Conservation (phyloP, 2,329 filamentous ascomycete species). For the Aspergillus cejpii region DNA sequence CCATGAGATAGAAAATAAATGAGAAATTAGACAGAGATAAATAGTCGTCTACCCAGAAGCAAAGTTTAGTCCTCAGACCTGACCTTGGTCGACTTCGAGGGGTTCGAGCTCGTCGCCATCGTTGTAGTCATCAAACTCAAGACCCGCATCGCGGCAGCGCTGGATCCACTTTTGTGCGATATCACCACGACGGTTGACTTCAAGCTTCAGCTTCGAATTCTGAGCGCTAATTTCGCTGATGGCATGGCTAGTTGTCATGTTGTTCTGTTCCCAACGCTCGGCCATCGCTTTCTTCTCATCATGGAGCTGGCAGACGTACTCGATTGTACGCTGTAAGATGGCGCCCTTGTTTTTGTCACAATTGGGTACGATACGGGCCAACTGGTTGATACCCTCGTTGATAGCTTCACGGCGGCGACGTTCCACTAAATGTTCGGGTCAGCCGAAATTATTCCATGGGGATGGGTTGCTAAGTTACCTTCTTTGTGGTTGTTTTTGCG, state of each 20-base stretch:
- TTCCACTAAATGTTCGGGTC: slow-evolving; percentile 59
- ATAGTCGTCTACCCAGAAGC: slow-evolving; percentile 3
- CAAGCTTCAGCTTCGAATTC: slow-evolving; percentile 90
- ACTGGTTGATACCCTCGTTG: slow-evolving; percentile 96
- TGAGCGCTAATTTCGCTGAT: slow-evolving; percentile 83
- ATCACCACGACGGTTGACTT: slow-evolving; percentile 79
- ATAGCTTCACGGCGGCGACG: slow-evolving; percentile 94
- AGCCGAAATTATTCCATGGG: slow-evolving; percentile 16
- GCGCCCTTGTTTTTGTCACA: slow-evolving; percentile 99
- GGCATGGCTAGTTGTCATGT: slow-evolving; percentile 41
- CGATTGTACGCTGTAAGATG: slow-evolving; percentile 85
- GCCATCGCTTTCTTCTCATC: slow-evolving; percentile 41
- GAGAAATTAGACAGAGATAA: not conserved
- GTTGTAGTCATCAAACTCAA: slow-evolving; percentile 46
- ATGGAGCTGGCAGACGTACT: slow-evolving; percentile 81
- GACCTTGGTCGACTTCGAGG: slow-evolving; percentile 31
- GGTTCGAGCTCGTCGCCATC: slow-evolving; percentile 38
- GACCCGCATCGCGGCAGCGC: slow-evolving; percentile 42
- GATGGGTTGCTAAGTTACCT: slow-evolving; percentile 50
- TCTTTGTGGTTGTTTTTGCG: slow-evolving; percentile 98
- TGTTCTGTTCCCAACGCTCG: slow-evolving; percentile 39
- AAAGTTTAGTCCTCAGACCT: slow-evolving; percentile 11
- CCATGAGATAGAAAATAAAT: slow-evolving; percentile 1
- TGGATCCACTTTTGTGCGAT: slow-evolving; percentile 48
- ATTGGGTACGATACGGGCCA: slow-evolving; percentile 93